Conservation (phyloP, 768 basidiomycete genomes). For the Amanita jacksonii region DNA sequence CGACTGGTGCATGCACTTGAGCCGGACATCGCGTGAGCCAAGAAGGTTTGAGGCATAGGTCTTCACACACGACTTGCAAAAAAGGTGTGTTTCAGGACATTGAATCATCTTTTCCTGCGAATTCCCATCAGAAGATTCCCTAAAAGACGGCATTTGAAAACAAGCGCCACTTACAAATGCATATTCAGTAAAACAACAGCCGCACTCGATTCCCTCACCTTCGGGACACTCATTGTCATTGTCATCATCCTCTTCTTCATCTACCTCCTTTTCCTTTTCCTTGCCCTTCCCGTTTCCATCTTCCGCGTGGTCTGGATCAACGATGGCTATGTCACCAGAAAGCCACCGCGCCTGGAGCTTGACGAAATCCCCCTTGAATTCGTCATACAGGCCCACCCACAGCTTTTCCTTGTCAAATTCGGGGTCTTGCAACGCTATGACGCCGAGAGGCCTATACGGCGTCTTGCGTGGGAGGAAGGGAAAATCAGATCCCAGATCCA, state of each 20-base stretch:
- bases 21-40: conserved; percentile 47
- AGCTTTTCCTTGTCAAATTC: conserved; percentile 37
- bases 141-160: conserved; percentile 1
- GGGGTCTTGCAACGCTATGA: conserved; percentile 23
- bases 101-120: conserved; percentile 74
- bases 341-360: conserved; percentile 36
- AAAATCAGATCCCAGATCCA: too few species aligned
- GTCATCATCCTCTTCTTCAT: conserved; percentile 30
- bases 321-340: conserved; percentile 1
- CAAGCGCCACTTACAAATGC: conserved; percentile 46
- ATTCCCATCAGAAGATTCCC: not conserved
- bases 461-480: conserved; percentile 18
- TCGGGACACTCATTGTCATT: conserved; percentile 26
- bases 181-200: conserved; percentile 74
- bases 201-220: conserved; percentile 70
- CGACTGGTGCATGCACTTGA: conserved; percentile 78
- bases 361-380: conserved; percentile 32
- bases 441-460: conserved; percentile 29
- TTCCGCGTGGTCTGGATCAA: conserved; percentile 14
- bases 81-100: conserved; percentile 84
- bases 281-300: conserved; percentile 24
- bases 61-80: conserved; percentile 66
- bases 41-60: conserved; percentile 61
- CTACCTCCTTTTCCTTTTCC: conserved; percentile 17
- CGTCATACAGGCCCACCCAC: conserved; percentile 38